Evolutionary conservation across 2,329 filamentous ascomycete genomes (phyloP), one percentile per base, ranked within the genome.

Genomic region (Ceratocystis ficicola): DNA sequence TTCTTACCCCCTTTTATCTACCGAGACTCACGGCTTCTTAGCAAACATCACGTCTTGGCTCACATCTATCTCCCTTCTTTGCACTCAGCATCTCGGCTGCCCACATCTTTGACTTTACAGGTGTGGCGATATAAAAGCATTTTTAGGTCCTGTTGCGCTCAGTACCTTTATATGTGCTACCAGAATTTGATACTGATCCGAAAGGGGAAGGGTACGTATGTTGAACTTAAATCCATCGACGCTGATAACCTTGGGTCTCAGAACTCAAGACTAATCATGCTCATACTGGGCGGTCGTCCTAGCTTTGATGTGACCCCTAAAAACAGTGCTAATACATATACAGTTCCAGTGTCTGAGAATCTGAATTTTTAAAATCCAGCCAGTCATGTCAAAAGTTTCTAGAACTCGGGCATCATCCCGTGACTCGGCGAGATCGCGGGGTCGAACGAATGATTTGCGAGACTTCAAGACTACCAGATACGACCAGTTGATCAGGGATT

Each of bases 401-500:
- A 65, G 52, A 44, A 52, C 68, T 15, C 66, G 65, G n/a, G 44
- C 65, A 41, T 62, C 59, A 10, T 63, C 60, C 12, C 67, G 55
- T 8, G 63, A 36, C 32, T 69, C 68, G 0, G 62, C 64, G 17
- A 44, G 28, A 20, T 67, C 68, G 4, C 59, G 66, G 10, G 65
- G 68, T 3, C 63, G 68, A 30, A 65, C 66, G 15, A 65, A 61
- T 28, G 66, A 69, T 8, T 28, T 69, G 55, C 28, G 32, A 12
- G 69, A 69, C 46, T 68, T 68, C 15, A 44, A 65, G 15, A 59
- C 30, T 7, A 50, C 55, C 59, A 44, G 65, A n/a, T 63, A 63
- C 50, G 59, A 55, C 2, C 61, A 65, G 0, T 22, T 62, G 28
- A 73, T 78, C 69, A 80, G 78, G 70, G 82, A 85, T 68, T 90